Percentiles rank a stretch among this genome's conserved stretches.
Conservation (phyloP, 139 green algal genomes). For the Chlamydomonas schloesseri region DNA sequence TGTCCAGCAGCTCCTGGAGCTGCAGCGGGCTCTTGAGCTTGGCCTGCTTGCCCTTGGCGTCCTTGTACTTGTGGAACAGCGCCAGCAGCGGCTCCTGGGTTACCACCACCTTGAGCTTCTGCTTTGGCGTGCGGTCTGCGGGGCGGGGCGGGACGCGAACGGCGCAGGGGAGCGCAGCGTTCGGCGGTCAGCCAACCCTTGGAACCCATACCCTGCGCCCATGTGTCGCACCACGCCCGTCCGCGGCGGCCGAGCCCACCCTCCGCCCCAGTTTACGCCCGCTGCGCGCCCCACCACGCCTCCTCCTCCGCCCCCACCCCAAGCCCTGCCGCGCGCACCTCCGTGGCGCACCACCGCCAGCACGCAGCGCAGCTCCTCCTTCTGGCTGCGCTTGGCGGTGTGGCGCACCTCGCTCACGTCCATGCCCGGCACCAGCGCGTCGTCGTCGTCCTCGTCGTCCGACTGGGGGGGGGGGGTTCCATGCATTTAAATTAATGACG, state of each 20-base stretch:
- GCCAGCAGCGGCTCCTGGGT: slow-evolving; percentile 86
- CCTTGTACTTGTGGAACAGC: slow-evolving; percentile 89
- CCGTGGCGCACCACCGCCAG: slow-evolving; percentile 93
- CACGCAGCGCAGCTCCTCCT: slow-evolving; percentile 94
- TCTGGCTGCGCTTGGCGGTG: slow-evolving; percentile 50
- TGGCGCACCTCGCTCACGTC: slow-evolving; percentile 52
- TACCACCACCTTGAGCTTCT: slow-evolving; percentile 97
- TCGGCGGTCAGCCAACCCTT: no score
- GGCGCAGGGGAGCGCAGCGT: no score
- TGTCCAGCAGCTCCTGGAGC: slow-evolving; percentile 97
- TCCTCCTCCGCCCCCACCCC: background rate
- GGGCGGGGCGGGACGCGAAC: slow-evolving; percentile 21
- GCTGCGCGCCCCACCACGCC: background rate
- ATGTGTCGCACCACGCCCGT: no score
- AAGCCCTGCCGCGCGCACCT: slow-evolving; percentile 5
- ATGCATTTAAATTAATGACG: no score
- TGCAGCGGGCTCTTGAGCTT: slow-evolving; percentile 98
- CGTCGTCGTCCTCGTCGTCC: slow-evolving; percentile 38
- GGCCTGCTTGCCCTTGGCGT: slow-evolving; percentile 92
- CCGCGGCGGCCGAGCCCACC: no score
- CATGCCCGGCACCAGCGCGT: slow-evolving; percentile 33
- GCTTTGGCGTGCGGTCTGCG: slow-evolving; percentile 97
- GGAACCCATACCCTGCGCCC: no score
- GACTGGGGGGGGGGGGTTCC: background rate
- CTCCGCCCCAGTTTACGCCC: no score